phyloP scores from a whole-genome alignment of 441 rosid species.

The Manihot esculenta region DNA sequence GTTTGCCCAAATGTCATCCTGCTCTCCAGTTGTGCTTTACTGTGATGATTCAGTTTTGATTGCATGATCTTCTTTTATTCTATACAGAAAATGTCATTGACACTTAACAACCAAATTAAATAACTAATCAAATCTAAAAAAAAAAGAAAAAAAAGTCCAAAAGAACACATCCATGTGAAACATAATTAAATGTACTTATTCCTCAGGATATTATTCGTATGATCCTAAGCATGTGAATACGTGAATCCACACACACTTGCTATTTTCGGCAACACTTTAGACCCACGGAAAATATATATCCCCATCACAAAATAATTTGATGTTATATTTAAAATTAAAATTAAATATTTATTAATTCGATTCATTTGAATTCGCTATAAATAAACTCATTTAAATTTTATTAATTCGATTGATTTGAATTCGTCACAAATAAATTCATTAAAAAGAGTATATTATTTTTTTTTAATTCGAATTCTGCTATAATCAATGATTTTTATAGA shows the following conservation, averaged over 20 bases:
- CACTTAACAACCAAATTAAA: no score
- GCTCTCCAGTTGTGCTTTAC: background rate
- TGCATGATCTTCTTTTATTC: background rate
- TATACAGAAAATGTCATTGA: background rate
- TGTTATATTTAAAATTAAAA: no score
- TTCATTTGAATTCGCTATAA: no score
- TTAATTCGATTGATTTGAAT: no score
- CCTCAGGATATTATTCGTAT: background rate
- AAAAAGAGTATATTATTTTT: no score
- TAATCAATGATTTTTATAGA: no score
- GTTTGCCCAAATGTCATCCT: constrained; percentile 1
- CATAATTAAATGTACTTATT: background rate
- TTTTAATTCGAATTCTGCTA: no score
- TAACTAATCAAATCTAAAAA: no score
- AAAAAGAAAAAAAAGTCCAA: background rate
- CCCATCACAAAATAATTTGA: no score
- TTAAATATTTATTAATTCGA: no score
- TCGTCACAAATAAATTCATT: no score
- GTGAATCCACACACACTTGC: background rate
- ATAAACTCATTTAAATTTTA: no score
- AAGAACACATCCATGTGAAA: background rate
- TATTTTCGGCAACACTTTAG: background rate
- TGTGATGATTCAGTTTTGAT: constrained; percentile 16
- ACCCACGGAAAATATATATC: background rate
- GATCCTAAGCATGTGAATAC: background rate